Percentiles rank a stretch among this genome's conserved stretches.
These are phyloP conservation scores for Kokia cookei DNA, from an alignment of 441 rosid genomes.

Conservation along the genomic window DNA sequence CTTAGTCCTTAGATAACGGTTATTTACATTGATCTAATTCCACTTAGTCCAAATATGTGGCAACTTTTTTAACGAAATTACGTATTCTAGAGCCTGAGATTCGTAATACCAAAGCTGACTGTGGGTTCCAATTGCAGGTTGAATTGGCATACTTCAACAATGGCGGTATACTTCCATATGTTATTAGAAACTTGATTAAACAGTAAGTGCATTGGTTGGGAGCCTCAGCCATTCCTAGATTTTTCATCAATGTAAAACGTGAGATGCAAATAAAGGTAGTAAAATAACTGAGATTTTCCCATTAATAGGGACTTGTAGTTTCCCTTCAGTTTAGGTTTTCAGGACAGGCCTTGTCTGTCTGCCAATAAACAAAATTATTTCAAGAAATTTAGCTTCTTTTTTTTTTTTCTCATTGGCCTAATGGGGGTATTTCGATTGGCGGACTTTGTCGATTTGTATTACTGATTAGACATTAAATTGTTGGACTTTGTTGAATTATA, in stretches of 20 bases:
- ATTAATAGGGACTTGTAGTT: neutral
- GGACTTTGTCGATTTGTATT: neutral
- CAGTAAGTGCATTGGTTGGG: conserved; percentile 14
- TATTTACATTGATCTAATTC: neutral
- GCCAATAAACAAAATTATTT: neutral
- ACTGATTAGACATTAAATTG: neutral
- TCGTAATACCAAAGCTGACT: neutral
- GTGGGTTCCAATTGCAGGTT: conserved; percentile 47
- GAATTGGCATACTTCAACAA: conserved; percentile 82
- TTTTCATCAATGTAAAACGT: conserved; percentile 11
- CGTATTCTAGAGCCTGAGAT: neutral
- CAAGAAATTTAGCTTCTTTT: neutral
- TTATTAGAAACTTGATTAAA: conserved; percentile 69
- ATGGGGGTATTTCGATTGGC: neutral
- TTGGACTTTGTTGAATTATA: neutral
- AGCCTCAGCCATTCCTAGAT: neutral
- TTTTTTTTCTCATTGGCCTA: neutral
- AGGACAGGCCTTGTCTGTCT: neutral
- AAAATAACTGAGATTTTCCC: conserved; percentile 22
- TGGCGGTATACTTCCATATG: conserved; percentile 93
- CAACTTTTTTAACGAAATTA: neutral
- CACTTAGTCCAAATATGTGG: too few species aligned
- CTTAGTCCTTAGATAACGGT: neutral
- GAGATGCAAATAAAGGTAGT: conserved; percentile 29
- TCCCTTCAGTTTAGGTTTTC: neutral